Evolutionary conservation across 495 filamentous ascomycete species (phyloP).

Genomic region (Glarea lozoyensis): DNA sequence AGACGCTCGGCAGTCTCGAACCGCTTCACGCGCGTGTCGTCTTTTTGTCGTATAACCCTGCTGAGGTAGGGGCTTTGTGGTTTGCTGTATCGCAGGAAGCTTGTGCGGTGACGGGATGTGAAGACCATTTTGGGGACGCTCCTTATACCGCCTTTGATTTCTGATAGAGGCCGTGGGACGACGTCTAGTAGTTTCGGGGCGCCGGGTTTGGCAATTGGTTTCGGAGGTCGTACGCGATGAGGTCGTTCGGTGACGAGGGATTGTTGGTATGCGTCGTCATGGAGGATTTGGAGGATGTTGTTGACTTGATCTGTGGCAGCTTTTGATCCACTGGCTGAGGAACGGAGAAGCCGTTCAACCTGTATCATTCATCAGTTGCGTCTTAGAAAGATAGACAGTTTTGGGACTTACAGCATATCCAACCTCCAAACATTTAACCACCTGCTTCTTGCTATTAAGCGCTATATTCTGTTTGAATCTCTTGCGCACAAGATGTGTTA

Average conservation of each 20-base stretch:
- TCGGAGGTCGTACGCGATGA: not conserved
- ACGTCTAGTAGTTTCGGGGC: slow-evolving; percentile 17
- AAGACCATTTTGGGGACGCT: slow-evolving; percentile 43
- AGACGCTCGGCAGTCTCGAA: too few relatives aligned
- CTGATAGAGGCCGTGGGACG: slow-evolving; percentile 9
- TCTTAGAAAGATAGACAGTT: not conserved
- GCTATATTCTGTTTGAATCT: slow-evolving; percentile 41
- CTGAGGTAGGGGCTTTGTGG: slow-evolving; percentile 50
- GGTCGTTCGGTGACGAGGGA: not conserved
- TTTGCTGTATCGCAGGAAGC: slow-evolving; percentile 57
- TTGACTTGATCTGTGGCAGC: slow-evolving; percentile 11
- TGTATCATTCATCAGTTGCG: not conserved
- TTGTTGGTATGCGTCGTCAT: not conserved
- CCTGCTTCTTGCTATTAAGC: slow-evolving; percentile 35
- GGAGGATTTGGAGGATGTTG: not conserved
- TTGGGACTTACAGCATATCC: slow-evolving; percentile 40
- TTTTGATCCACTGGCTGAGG: slow-evolving; percentile 3
- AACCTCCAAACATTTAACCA: slow-evolving; percentile 34
- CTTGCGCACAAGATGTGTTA: slow-evolving; percentile 41
- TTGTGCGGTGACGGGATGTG: slow-evolving; percentile 37
- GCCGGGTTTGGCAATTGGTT: slow-evolving; percentile 4
- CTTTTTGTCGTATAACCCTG: slow-evolving; percentile 40
- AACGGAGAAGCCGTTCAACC: slow-evolving; percentile 13
- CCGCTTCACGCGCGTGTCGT: slow-evolving; percentile 28
- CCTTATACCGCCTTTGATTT: slow-evolving; percentile 26